Evolutionary conservation across 73 alveolate genomes (phyloP).

Genomic region (Paramecium primaurelia): DNA sequence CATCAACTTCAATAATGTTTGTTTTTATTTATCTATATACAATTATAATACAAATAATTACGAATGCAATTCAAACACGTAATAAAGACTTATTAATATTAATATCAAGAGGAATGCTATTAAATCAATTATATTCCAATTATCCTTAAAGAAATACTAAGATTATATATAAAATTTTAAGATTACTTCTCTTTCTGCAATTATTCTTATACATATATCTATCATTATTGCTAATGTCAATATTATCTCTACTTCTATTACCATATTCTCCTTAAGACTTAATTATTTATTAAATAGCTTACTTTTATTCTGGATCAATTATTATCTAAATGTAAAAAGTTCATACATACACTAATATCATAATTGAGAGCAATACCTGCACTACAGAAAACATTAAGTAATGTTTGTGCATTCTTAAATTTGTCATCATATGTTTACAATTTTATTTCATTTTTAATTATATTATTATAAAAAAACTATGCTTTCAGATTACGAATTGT

Average conservation of each 20-base stretch:
- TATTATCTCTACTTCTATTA: conserved; percentile 9
- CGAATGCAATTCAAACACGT: conserved; percentile 7
- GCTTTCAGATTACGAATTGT: background rate
- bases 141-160: background rate
- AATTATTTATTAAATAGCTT: background rate
- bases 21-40: background rate
- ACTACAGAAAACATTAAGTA: conserved; percentile 27
- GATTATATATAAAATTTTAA: background rate
- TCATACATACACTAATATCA: conserved; percentile 20
- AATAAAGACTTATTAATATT: background rate
- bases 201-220: background rate
- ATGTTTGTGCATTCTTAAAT: conserved; percentile 6
- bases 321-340: conserved; percentile 8
- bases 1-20: background rate
- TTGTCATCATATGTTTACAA: background rate
- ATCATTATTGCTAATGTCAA: conserved; percentile 18
- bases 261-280: conserved; percentile 10
- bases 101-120: background rate
- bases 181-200: conserved; percentile 20
- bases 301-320: conserved; percentile 36
- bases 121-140: background rate
- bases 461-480: background rate
- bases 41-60: background rate
- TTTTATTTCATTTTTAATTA: conserved; percentile 6
- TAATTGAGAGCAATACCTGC: conserved; percentile 33